Conservation (phyloP, 1,139 yeast genomes). For the Suhomyces bribrorum region DNA sequence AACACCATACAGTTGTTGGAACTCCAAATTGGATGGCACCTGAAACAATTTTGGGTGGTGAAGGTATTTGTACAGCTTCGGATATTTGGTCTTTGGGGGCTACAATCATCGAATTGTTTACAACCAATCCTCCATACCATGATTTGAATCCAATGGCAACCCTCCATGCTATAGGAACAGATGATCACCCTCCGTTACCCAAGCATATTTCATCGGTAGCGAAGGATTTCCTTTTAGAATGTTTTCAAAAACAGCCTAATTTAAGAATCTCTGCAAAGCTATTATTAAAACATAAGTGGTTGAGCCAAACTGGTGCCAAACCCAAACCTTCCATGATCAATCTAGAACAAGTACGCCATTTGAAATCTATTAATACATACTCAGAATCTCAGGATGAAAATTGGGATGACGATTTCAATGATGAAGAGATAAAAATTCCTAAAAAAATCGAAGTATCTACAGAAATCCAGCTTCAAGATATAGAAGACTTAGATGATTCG, state of each 20-base stretch:
- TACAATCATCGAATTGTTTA: conserved; percentile 80
- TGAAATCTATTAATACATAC: conserved; percentile 28
- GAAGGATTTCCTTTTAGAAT: conserved; percentile 66
- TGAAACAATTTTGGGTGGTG: conserved; percentile 69
- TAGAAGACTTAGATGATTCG: conserved; percentile 7
- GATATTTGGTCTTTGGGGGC: conserved; percentile 97
- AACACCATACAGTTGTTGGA: conserved; percentile 53
- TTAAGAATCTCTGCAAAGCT: conserved; percentile 58
- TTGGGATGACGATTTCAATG: conserved; percentile 39
- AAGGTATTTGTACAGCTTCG: conserved; percentile 85
- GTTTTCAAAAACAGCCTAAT: conserved; percentile 77
- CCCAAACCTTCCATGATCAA: conserved; percentile 8
- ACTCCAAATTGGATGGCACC: conserved; percentile 93
- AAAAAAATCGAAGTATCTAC: conserved; percentile 4
- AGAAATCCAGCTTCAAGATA: conserved; percentile 2
- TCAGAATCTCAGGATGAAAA: conserved; percentile 35
- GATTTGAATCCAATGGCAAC: conserved; percentile 84
- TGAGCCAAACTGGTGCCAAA: conserved; percentile 19
- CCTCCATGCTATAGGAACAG: conserved; percentile 88
- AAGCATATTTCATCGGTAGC: conserved; percentile 52
- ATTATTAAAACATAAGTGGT: conserved; percentile 66
- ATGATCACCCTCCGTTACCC: conserved; percentile 79
- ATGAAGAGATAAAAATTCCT: conserved; percentile 16
- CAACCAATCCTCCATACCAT: conserved; percentile 88
- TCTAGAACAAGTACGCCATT: conserved; percentile 4